phyloP scores from a whole-genome alignment of 257 asterid genomes.

The Cruciata laevipes region DNA sequence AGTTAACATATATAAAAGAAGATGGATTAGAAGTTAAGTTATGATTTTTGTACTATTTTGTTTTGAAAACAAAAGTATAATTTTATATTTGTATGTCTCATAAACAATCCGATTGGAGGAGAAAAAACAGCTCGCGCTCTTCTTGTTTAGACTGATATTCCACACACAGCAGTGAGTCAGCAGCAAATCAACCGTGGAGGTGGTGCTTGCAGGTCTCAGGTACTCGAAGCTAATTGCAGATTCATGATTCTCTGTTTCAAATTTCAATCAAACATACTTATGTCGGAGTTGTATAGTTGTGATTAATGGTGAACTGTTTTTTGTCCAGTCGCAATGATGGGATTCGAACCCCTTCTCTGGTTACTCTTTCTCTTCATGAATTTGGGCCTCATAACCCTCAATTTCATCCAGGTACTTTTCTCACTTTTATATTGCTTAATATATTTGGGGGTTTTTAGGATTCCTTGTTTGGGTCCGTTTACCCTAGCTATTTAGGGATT shows the following conservation, averaged over 20 bases:
- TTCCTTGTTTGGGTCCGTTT: background rate
- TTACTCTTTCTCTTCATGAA: conserved; percentile 38
- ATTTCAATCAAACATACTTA: background rate
- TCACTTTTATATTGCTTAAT: background rate
- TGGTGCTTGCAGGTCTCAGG: conserved; percentile 19
- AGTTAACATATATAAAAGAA: too few relatives aligned
- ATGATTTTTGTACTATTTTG: too few relatives aligned
- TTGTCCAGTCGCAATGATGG: conserved; percentile 28
- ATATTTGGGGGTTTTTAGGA: background rate
- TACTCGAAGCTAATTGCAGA: conserved; percentile 4
- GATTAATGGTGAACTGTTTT: background rate
- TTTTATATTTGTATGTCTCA: too few relatives aligned
- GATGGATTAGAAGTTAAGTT: too few relatives aligned
- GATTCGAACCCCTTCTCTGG: conserved; percentile 65
- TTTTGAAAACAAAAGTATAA: too few relatives aligned
- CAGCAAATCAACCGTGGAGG: conserved; percentile 30
- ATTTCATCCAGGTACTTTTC: conserved; percentile 60
- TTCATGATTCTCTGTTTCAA: conserved; percentile 3
- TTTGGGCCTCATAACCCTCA: conserved; percentile 46
- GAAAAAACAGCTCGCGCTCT: too few relatives aligned
- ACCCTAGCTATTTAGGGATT: background rate
- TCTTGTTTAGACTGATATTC: too few relatives aligned
- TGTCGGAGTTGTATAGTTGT: background rate
- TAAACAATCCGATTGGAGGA: too few relatives aligned
- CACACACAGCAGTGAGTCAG: conserved; percentile 14